A percentile compares a stretch with the other conserved stretches of the same genome.
Conservation (phyloP, 2,329 filamentous ascomycete species). For the Colletotrichum paranaense region DNA sequence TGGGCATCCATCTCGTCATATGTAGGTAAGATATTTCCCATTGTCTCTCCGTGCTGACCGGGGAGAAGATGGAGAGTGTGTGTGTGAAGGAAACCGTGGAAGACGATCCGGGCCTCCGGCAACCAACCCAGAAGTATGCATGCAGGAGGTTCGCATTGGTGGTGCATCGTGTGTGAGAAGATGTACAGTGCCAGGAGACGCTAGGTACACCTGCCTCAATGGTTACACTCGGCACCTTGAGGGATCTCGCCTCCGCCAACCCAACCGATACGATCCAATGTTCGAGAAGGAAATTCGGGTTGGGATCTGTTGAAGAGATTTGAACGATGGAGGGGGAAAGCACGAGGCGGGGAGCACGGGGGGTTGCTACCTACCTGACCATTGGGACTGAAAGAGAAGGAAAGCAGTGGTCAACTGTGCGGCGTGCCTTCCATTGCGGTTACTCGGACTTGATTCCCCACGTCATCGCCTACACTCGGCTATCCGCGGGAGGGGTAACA, state of each 20-base stretch:
- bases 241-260: neutral
- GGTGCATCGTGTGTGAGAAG: neutral
- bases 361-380: neutral
- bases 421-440: neutral
- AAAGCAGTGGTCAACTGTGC: too few relatives aligned
- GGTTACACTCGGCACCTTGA: conserved; percentile 32
- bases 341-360: neutral
- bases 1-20: conserved; percentile 10
- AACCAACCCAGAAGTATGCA: conserved; percentile 2
- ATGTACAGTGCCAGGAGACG: neutral
- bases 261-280: conserved; percentile 3
- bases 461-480: conserved; percentile 33
- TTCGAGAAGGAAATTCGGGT: conserved; percentile 11
- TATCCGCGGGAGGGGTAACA: conserved; percentile 26
- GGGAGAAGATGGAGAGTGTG: neutral
- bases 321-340: neutral
- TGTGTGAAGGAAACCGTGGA: conserved; percentile 8
- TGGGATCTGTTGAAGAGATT: neutral
- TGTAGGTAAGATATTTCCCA: neutral
- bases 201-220: conserved; percentile 11
- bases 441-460: neutral
- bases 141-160: conserved; percentile 4
- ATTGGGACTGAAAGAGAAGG: neutral
- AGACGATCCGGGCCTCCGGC: conserved; percentile 30
- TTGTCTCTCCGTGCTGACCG: neutral